Evolutionary conservation across 306 rosid species (phyloP), one percentile per base, ranked within the genome.

Genomic region (Adenanthera pavonina): DNA sequence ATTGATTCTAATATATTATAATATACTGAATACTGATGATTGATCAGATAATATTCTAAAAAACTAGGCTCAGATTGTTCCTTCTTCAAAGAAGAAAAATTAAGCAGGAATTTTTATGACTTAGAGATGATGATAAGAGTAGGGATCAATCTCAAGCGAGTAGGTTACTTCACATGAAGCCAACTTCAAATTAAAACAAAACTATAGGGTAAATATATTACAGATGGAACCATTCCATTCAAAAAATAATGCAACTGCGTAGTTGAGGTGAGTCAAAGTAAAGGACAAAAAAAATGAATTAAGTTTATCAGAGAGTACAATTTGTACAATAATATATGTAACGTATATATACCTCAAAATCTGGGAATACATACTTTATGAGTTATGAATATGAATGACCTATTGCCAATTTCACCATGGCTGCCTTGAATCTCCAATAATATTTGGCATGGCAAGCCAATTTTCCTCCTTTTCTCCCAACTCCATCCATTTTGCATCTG

Each of bases 311-410:
- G 69, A 52, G 80, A 85, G 84, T 85, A 80, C 84, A 84, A 77
- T 90, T 90, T 90, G 87, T 87, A 89, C 92, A 89, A 82, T 25
- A 75, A 69, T 81, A 87, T 74, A 80, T 76, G 82, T 73, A 81
- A 68, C 84, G 82, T 75, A 79, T 86, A 87, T 86, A 83, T 87
- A 86, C 87, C 89, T 84, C 92, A 86, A 86, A 80, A 87, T 84
- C 88, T 81, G 84, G 90, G 76, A 79, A 90, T 87, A 83, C 89
- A 90, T 83, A 77, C 85, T 84, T 84, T 85, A 83, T 81, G 83
- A 87, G 89, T 84, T 87, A 84, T 80, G 87, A 87, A 92, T 86
- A 87, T 85, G 85, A 81, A 85, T 76, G 89, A 79, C 86, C 89
- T 77, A 77, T 33, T 60, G 87, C 90, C 89, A 66, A 61, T 61